These are phyloP conservation scores for Colletotrichum horii DNA, from an alignment of 2,329 filamentous ascomycete genomes.

Conservation along the genomic window DNA sequence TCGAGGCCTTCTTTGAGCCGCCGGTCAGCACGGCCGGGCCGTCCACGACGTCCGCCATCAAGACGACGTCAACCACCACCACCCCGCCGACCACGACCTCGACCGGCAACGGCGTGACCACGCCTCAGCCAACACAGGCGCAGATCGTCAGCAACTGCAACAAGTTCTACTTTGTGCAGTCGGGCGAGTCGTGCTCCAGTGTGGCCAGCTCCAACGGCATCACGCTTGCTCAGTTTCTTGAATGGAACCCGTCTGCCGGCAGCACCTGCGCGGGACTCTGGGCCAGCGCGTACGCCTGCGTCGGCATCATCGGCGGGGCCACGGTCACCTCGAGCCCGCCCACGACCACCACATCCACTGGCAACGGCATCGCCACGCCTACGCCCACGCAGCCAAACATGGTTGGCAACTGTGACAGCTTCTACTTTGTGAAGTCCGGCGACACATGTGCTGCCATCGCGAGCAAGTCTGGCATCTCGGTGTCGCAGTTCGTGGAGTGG, in stretches of 20 bases:
- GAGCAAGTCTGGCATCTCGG: constrained; percentile 23
- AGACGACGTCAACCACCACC: background rate
- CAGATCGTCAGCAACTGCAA: constrained; percentile 17
- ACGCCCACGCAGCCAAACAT: constrained; percentile 23
- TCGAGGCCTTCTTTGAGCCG: constrained; percentile 6
- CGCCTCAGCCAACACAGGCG: background rate
- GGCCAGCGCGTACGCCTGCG: constrained; percentile 4
- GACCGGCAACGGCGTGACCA: background rate
- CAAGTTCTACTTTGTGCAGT: constrained; percentile 11
- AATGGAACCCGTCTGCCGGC: constrained; percentile 5
- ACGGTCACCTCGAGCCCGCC: background rate
- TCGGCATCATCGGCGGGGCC: background rate
- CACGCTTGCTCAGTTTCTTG: background rate
- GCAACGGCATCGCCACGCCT: constrained; percentile 25
- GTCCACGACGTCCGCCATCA: background rate
- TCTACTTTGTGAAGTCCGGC: constrained; percentile 11
- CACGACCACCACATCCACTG: background rate
- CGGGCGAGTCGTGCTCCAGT: background rate
- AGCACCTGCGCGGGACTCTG: background rate
- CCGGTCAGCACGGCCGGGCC: background rate
- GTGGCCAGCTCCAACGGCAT: background rate
- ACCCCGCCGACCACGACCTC: background rate
- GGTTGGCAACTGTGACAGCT: constrained; percentile 23
- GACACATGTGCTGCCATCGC: constrained; percentile 9
- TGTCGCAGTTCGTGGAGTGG: constrained; percentile 28